Conservation (phyloP, 805 yeast genomes). For the Kuraishia capsulata region DNA sequence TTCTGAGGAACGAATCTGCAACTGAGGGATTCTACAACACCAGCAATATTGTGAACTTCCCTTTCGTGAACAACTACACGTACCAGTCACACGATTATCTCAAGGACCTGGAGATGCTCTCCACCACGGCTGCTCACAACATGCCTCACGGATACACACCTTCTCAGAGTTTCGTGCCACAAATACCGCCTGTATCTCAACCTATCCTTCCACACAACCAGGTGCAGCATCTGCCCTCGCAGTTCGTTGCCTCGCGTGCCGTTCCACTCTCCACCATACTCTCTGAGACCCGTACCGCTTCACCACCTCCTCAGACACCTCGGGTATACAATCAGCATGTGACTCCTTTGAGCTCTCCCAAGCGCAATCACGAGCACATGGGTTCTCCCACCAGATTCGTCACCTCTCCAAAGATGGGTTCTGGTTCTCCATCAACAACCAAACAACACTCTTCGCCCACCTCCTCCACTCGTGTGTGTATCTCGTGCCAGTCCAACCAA, state of each 20-base stretch:
- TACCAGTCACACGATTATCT: constrained; percentile 39
- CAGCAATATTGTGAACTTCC: constrained; percentile 29
- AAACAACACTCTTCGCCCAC: constrained; percentile 11
- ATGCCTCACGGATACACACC: constrained; percentile 15
- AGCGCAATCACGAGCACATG: neutral
- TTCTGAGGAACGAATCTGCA: constrained; percentile 4
- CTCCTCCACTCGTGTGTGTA: constrained; percentile 49
- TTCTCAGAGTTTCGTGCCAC: neutral
- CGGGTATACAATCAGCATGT: neutral
- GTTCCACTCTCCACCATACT: too few relatives aligned
- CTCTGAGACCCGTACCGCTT: neutral
- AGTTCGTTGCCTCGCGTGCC: too few relatives aligned
- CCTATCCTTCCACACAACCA: too few relatives aligned
- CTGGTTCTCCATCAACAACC: constrained; percentile 28
- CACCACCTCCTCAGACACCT: neutral
- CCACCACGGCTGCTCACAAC: constrained; percentile 39
- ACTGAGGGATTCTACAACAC: constrained; percentile 3
- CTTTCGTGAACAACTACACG: constrained; percentile 43
- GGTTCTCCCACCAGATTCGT: constrained; percentile 2
- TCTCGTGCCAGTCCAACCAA: constrained; percentile 83
- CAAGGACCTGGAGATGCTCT: constrained; percentile 37
- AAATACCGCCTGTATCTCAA: neutral
- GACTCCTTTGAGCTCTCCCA: constrained; percentile 6
- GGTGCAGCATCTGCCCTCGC: too few relatives aligned
- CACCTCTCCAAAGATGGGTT: constrained; percentile 6